Percentiles rank a stretch among this genome's conserved stretches.
phyloP scores from a whole-genome alignment of 345 rosid genomes.

The Citropsis articulata region DNA sequence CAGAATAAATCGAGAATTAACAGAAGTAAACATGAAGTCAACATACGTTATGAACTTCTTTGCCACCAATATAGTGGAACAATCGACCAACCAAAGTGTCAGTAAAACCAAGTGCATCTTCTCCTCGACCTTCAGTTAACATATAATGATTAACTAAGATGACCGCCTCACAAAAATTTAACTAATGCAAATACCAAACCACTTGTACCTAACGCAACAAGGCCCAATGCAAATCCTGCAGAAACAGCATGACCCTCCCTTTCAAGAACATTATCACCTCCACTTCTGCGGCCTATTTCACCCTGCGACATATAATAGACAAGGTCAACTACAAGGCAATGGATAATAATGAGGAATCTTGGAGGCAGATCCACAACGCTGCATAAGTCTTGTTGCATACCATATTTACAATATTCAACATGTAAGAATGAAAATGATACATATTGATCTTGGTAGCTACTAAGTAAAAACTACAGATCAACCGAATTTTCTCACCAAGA shows the following conservation, averaged over 20 bases:
- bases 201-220: constrained; percentile 84
- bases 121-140: constrained; percentile 79
- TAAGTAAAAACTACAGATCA: not conserved
- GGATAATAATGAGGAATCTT: constrained; percentile 16
- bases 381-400: not conserved
- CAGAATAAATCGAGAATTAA: constrained; percentile 16
- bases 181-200: constrained; percentile 12
- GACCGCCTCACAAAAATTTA: not conserved
- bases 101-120: constrained; percentile 68
- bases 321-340: constrained; percentile 19
- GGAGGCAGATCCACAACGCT: not conserved
- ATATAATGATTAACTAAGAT: constrained; percentile 9
- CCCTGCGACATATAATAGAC: constrained; percentile 46
- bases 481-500: not conserved
- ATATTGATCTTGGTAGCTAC: not conserved
- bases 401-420: not conserved
- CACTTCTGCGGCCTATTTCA: constrained; percentile 97
- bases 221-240: constrained; percentile 98
- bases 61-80: constrained; percentile 86
- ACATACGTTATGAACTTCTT: constrained; percentile 63
- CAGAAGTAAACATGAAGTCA: constrained; percentile 22
- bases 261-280: constrained; percentile 98
- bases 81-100: constrained; percentile 73
- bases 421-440: not conserved
- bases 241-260: constrained; percentile 99